Conservation (phyloP, 2,329 filamentous ascomycete genomes). For the Parastagonospora nodorum region DNA sequence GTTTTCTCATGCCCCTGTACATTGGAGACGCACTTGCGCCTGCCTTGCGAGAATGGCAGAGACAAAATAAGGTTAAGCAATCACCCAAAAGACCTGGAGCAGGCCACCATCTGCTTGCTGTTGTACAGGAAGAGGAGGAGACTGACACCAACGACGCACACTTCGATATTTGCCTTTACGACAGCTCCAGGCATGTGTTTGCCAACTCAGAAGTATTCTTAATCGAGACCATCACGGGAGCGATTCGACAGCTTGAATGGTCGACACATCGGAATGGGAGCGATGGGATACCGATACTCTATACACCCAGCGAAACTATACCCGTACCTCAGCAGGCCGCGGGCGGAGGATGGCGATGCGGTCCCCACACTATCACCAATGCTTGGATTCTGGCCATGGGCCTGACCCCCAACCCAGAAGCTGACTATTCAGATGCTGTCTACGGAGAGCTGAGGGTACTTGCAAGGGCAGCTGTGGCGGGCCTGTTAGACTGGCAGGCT, state of each 20-base stretch:
- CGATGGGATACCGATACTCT: too few relatives aligned
- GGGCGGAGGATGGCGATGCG: slow-evolving; percentile 9
- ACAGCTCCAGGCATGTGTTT: not conserved
- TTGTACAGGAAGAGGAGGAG: slow-evolving; percentile 3
- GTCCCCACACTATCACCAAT: slow-evolving; percentile 24
- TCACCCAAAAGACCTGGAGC: too few relatives aligned
- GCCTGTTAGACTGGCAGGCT: not conserved
- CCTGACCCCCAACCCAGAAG: slow-evolving; percentile 5
- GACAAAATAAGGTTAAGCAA: too few relatives aligned
- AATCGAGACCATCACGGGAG: not conserved
- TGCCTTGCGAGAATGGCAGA: too few relatives aligned
- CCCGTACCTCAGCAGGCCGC: too few relatives aligned
- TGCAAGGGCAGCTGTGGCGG: slow-evolving; percentile 1
- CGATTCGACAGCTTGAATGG: not conserved
- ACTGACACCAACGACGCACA: not conserved
- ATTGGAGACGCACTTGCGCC: not conserved
- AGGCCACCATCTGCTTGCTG: slow-evolving; percentile 10
- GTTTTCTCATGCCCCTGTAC: slow-evolving; percentile 1
- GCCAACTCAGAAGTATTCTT: not conserved
- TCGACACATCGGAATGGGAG: not conserved
- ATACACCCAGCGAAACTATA: too few relatives aligned
- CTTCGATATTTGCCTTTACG: not conserved
- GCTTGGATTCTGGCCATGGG: slow-evolving; percentile 36
- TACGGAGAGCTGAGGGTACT: slow-evolving; percentile 3
- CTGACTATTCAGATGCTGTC: not conserved